These are phyloP conservation scores for Corylus heterophylla DNA, from an alignment of 306 rosid species.

Conservation along the genomic window DNA sequence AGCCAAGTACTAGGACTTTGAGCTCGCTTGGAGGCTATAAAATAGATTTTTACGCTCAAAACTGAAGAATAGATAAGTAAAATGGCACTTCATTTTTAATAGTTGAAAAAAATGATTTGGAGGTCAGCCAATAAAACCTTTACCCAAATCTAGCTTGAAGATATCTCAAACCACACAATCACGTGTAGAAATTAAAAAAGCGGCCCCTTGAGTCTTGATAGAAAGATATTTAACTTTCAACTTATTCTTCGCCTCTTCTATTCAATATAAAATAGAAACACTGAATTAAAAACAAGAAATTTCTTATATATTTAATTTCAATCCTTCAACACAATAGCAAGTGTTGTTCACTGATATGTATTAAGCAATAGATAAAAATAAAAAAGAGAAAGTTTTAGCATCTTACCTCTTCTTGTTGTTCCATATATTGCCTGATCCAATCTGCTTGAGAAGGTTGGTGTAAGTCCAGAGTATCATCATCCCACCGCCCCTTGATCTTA, in stretches of 20 bases:
- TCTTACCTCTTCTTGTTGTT: constrained; percentile 74
- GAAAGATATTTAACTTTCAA: neutral
- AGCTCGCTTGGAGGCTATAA: neutral
- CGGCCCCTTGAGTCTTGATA: neutral
- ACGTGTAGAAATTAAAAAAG: neutral
- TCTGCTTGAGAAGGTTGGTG: constrained; percentile 80
- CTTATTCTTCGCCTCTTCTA: neutral
- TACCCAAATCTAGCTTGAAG: neutral
- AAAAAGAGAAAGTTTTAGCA: neutral
- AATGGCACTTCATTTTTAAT: neutral
- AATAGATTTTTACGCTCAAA: neutral
- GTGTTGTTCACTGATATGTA: neutral
- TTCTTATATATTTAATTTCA: neutral
- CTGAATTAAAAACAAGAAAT: neutral
- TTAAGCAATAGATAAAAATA: neutral
- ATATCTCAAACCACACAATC: neutral
- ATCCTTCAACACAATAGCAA: neutral
- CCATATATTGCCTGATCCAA: constrained; percentile 85
- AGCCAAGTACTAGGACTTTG: neutral
- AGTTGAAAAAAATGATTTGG: neutral
- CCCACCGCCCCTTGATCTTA: constrained; percentile 53
- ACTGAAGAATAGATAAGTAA: neutral
- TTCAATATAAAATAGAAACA: neutral
- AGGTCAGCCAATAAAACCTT: neutral
- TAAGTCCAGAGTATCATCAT: constrained; percentile 61